Percentiles rank a stretch among this genome's conserved stretches.
Evolutionary conservation across 805 yeast species (phyloP).

Genomic region (Teunomyces cretensis): DNA sequence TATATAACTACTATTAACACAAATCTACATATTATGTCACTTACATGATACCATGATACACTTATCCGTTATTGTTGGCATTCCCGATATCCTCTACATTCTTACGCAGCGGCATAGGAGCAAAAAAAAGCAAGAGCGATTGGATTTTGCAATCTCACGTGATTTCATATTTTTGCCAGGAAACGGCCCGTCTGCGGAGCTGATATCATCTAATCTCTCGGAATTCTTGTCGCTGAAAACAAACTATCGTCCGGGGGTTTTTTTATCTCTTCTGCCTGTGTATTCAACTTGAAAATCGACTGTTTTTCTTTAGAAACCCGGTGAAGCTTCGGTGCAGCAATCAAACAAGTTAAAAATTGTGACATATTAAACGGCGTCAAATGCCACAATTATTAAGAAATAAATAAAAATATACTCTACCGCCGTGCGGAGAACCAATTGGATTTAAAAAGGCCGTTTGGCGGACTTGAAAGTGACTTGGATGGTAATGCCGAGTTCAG

Average conservation of each 20-base stretch:
- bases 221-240: too few relatives aligned
- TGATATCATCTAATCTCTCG: neutral
- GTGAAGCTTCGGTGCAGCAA: too few relatives aligned
- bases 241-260: too few relatives aligned
- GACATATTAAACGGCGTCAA: neutral
- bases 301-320: neutral
- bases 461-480: too few relatives aligned
- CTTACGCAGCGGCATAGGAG: neutral
- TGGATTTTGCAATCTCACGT: constrained; percentile 1
- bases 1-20: too few relatives aligned
- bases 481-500: too few relatives aligned
- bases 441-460: too few relatives aligned
- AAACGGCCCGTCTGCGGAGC: neutral
- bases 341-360: neutral
- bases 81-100: too few relatives aligned
- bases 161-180: neutral
- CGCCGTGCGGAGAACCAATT: neutral
- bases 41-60: too few relatives aligned
- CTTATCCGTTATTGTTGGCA: too few relatives aligned
- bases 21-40: too few relatives aligned
- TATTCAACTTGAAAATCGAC: neutral
- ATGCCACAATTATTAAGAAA: neutral
- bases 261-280: neutral
- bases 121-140: neutral
- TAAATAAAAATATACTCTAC: neutral